Evolutionary conservation across 2,329 filamentous ascomycete species (phyloP).

Genomic region (Diaporthe citrichinensis): DNA sequence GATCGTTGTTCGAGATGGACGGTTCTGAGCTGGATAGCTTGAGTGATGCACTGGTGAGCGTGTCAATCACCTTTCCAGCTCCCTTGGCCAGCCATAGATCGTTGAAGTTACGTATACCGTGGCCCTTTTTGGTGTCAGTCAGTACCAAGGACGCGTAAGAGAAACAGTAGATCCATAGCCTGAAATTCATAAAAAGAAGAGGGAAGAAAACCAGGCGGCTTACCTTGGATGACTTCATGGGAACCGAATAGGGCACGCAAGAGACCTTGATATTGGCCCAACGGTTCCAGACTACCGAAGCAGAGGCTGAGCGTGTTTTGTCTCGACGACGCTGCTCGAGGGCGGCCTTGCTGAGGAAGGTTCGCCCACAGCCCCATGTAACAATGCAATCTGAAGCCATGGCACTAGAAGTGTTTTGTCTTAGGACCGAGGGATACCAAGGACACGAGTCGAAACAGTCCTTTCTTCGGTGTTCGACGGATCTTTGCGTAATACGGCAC

Average conservation of each 20-base stretch:
- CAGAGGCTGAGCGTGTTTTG: neutral
- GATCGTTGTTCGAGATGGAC: neutral
- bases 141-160: neutral
- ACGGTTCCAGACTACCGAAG: neutral
- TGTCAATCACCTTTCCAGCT: neutral
- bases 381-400: neutral
- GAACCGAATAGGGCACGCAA: neutral
- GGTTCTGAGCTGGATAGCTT: neutral
- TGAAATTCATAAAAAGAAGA: neutral
- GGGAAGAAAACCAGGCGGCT: neutral
- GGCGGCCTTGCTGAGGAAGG: neutral
- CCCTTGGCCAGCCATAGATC: constrained; percentile 4
- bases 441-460: no score
- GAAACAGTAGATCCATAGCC: neutral
- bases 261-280: neutral
- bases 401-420: neutral
- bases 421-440: neutral
- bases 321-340: neutral
- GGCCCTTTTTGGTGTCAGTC: neutral
- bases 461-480: neutral
- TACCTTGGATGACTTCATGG: neutral
- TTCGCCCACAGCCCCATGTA: constrained; percentile 3
- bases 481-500: neutral
- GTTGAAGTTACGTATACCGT: neutral
- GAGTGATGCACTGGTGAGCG: neutral